These are phyloP conservation scores for Erysimum pusillum DNA, from an alignment of 441 rosid genomes.

Conservation along the genomic window DNA sequence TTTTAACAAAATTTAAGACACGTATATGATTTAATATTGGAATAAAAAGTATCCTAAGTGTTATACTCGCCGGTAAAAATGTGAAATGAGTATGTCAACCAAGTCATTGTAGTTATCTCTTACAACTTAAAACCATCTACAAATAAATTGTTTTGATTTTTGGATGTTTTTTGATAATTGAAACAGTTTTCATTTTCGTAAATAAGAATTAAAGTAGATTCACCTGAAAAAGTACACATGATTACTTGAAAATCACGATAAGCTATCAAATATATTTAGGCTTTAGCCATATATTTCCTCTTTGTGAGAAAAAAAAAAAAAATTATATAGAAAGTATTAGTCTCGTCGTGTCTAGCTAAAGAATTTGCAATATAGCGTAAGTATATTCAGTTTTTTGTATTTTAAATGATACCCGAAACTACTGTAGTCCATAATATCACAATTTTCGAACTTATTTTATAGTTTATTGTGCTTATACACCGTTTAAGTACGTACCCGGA, in stretches of 20 bases:
- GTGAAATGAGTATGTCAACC: too few species aligned
- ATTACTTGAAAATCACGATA: slow-evolving; percentile 26
- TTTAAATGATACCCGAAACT: neutral
- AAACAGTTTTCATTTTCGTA: slow-evolving; percentile 17
- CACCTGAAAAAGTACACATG: slow-evolving; percentile 8
- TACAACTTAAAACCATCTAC: neutral
- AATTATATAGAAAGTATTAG: neutral
- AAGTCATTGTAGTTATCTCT: neutral
- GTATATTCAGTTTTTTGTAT: neutral
- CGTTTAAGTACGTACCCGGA: neutral
- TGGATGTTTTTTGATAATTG: neutral
- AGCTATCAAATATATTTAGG: neutral
- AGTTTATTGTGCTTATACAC: neutral
- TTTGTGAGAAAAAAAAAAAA: neutral
- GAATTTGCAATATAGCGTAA: neutral
- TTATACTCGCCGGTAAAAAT: too few species aligned
- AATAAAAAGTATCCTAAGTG: too few species aligned
- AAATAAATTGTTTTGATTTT: neutral
- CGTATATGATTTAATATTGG: neutral
- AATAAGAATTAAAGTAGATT: slow-evolving; percentile 28
- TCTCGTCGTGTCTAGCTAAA: slow-evolving; percentile 12
- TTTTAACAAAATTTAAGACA: neutral
- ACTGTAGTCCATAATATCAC: neutral
- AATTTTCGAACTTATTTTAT: neutral
- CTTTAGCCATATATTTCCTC: neutral